phyloP scores from a whole-genome alignment of 345 rosid species.

The Syzygium jambos region DNA sequence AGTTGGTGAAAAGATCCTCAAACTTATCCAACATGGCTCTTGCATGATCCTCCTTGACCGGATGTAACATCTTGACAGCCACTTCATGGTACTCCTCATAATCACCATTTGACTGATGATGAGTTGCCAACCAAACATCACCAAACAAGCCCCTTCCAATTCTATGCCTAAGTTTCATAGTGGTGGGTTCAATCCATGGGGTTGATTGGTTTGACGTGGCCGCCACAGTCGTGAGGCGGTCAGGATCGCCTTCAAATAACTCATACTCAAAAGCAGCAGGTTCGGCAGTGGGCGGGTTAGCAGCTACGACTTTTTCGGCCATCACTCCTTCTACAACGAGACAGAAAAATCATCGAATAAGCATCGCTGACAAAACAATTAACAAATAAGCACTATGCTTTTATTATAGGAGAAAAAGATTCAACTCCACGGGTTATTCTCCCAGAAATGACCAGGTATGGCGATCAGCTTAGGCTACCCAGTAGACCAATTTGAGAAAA shows the following conservation, averaged over 20 bases:
- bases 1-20: conserved; percentile 47
- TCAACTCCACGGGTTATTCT: neutral
- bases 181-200: conserved; percentile 63
- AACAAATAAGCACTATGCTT: neutral
- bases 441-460: neutral
- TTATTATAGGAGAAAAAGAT: neutral
- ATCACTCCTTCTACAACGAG: conserved; percentile 12
- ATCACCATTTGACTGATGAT: conserved; percentile 51
- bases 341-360: neutral
- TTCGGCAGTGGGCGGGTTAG: conserved; percentile 1
- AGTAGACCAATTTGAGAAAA: neutral
- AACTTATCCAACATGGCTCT: conserved; percentile 48
- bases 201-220: conserved; percentile 36
- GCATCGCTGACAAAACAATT: neutral
- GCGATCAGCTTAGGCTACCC: neutral
- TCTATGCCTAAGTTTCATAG: conserved; percentile 72
- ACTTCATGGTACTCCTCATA: conserved; percentile 73
- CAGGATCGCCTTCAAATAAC: conserved; percentile 57
- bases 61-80: conserved; percentile 73
- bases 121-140: conserved; percentile 92
- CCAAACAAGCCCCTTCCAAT: conserved; percentile 96
- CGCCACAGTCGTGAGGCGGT: conserved; percentile 38
- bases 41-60: conserved; percentile 50
- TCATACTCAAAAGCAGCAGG: conserved; percentile 57
- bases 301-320: conserved; percentile 51